Evolutionary conservation across 2,329 filamentous ascomycete species (phyloP).

Genomic region (Chalaropsis ovoidea): DNA sequence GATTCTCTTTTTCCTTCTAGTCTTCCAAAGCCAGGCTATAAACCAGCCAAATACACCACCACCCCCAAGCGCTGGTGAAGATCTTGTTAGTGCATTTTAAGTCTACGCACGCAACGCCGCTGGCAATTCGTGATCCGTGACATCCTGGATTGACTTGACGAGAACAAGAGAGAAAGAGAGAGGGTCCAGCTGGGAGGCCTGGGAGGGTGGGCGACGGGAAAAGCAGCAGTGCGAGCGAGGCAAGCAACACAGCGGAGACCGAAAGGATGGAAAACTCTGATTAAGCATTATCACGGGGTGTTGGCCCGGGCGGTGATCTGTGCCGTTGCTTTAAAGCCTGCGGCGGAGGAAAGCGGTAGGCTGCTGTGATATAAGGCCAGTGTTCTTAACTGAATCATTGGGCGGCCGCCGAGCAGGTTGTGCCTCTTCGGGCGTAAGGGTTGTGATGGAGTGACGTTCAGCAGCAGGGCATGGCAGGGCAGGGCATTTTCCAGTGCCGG

Average conservation of each 20-base stretch:
- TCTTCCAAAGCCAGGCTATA: too few relatives aligned
- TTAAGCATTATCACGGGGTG: background rate
- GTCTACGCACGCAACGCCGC: background rate
- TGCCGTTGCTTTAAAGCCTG: background rate
- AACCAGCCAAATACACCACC: background rate
- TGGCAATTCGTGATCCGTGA: background rate
- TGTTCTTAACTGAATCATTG: too few relatives aligned
- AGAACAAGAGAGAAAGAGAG: background rate
- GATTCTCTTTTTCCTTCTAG: too few relatives aligned
- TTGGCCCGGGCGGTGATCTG: background rate
- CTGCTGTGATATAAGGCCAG: background rate
- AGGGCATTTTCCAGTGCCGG: background rate
- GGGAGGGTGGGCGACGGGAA: background rate
- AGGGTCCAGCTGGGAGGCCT: constrained; percentile 1
- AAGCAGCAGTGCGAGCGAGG: background rate
- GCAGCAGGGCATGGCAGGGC: too few relatives aligned
- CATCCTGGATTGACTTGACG: background rate
- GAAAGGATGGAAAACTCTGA: constrained; percentile 10
- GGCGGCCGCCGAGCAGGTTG: too few relatives aligned
- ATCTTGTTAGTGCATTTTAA: constrained; percentile 1
- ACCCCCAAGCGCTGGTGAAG: background rate
- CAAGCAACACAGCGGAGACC: background rate
- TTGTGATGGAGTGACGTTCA: too few relatives aligned
- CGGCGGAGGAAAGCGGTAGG: background rate
- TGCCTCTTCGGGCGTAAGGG: too few relatives aligned